Evolutionary conservation across 495 filamentous ascomycete species (phyloP), one percentile per base, ranked within the genome.

Genomic region (Podospora didyma): DNA sequence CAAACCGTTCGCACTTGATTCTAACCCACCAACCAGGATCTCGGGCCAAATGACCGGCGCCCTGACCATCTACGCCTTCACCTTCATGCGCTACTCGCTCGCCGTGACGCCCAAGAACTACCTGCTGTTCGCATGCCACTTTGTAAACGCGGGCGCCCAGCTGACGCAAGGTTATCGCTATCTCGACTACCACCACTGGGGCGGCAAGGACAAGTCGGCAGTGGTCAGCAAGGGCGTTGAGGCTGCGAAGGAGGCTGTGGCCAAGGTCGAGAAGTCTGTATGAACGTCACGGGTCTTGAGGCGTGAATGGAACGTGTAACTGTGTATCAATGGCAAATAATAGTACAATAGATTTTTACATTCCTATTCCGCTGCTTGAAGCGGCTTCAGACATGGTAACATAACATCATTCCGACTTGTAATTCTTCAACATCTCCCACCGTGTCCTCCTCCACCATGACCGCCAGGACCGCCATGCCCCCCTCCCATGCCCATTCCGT

Each of bases 21-120:
- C 31, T 41, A 14, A 51, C 49, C 39, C 19, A 17, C 31, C 39
- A 24, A 2, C 57, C 53, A 96, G 92, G 60, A 96, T 97, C 71
- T 97, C 92, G 59, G 92, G 92, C 61, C 81, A 79, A 53, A 96
- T 97, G 92, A 97, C 92, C 55, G 75, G 77, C 62, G 87, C 91
- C 47, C 85, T 97, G 47, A 71, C 79, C 62, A 75, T 92, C 75
- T 97, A 97, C 79, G 89, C 89, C 45, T 88, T 79, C 23, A 92
- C 89, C 35, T 97, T 97, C 75, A 96, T 96, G 92, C 92, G 92
- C 72, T 97, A 96, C 78, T 79, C 91, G 48, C 78, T 97, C 62
- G 92, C 92, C 63, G 87, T 97, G 51, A 82, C 83, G n/a, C 92
- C 92, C 46, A 82, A 80, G 70, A 97, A 97, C 77, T 96, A 95